Conservation (phyloP, 768 basidiomycete species). For the Glaciozyma antarctica region DNA sequence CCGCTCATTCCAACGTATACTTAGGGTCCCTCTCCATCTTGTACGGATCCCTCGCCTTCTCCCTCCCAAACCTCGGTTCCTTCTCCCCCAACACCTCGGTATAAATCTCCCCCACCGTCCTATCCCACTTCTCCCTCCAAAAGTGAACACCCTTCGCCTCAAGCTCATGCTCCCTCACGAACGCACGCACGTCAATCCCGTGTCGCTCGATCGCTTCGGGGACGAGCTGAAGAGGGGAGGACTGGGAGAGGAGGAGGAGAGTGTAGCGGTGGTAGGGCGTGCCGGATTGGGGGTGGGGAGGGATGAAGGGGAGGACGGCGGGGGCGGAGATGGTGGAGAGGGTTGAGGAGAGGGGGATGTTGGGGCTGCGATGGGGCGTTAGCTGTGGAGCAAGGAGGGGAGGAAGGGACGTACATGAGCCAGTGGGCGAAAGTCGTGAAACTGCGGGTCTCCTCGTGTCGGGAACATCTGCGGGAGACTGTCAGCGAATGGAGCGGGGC, state of each 20-base stretch:
- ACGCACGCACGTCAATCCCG: slow-evolving; percentile 56
- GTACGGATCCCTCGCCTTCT: not conserved
- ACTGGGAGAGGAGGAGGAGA: slow-evolving; percentile 62
- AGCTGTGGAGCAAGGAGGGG: not conserved
- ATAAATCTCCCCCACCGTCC: slow-evolving; percentile 50
- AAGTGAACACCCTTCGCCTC: slow-evolving; percentile 66
- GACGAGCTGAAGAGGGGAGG: not conserved
- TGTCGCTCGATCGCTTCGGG: slow-evolving; percentile 4
- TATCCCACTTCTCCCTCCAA: slow-evolving; percentile 70
- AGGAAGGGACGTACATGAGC: slow-evolving; percentile 55
- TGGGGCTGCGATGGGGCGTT: slow-evolving; percentile 51
- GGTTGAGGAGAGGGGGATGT: slow-evolving; percentile 58
- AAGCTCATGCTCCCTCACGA: slow-evolving; percentile 49
- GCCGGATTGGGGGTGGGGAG: slow-evolving; percentile 84
- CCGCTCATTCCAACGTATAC: not conserved
- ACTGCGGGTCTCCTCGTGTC: slow-evolving; percentile 52
- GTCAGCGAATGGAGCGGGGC: slow-evolving; percentile 15
- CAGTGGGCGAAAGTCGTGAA: slow-evolving; percentile 74
- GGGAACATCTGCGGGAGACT: slow-evolving; percentile 59
- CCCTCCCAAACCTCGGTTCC: slow-evolving; percentile 6
- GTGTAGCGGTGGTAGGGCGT: slow-evolving; percentile 86
- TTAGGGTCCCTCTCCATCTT: not conserved
- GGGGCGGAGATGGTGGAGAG: slow-evolving; percentile 24
- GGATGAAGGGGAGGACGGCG: slow-evolving; percentile 52
- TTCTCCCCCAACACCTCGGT: slow-evolving; percentile 56